A percentile compares a stretch with the other conserved stretches of the same genome.
phyloP scores from a whole-genome alignment of 2,329 filamentous ascomycete genomes.

The Microsporum canis region DNA sequence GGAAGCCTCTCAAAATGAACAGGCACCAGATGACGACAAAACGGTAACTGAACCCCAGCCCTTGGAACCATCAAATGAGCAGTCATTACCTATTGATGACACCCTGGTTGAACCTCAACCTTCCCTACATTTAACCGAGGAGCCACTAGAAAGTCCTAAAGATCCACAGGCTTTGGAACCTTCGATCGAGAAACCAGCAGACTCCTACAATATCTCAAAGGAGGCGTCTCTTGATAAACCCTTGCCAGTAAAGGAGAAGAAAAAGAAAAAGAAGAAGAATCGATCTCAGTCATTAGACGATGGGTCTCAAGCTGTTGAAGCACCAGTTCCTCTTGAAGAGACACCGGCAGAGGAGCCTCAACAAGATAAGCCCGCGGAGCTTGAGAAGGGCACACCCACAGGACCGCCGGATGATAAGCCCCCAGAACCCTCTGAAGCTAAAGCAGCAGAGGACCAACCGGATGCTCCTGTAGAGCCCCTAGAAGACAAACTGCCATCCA shows the following conservation, averaged over 20 bases:
- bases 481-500: background rate
- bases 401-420: background rate
- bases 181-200: background rate
- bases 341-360: background rate
- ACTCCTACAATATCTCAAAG: background rate
- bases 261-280: conserved; percentile 9
- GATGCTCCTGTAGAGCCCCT: background rate
- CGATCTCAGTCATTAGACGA: background rate
- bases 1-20: background rate
- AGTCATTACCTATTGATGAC: background rate
- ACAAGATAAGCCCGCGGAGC: background rate
- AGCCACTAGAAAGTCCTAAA: background rate
- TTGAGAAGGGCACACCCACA: background rate
- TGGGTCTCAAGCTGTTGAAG: background rate
- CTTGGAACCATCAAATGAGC: background rate
- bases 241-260: background rate
- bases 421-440: background rate
- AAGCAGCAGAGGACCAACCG: background rate
- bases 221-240: background rate
- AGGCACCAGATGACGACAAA: background rate
- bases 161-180: background rate
- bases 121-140: background rate
- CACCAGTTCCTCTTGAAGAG: background rate
- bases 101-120: background rate
- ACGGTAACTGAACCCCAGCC: background rate